These are phyloP conservation scores for Grosmannia serpens DNA, from an alignment of 2,329 filamentous ascomycete genomes.

Conservation along the genomic window DNA sequence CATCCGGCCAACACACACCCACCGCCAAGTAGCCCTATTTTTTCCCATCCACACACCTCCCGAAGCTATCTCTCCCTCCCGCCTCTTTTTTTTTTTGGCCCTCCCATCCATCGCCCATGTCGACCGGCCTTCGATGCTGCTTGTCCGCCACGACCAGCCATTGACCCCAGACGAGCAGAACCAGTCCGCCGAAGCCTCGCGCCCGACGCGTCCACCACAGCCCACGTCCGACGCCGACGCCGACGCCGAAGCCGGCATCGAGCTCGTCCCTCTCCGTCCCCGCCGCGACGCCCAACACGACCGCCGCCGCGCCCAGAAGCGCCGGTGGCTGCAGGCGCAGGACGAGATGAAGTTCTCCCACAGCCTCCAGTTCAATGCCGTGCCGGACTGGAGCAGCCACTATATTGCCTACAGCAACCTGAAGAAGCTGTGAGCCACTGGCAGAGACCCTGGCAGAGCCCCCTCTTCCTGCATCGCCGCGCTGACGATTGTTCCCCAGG, in stretches of 20 bases:
- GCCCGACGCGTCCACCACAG: not conserved
- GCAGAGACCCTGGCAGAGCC: too few relatives aligned
- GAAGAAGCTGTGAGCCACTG: slow-evolving; percentile 76
- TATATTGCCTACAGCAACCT: slow-evolving; percentile 98
- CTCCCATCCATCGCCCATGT: not conserved
- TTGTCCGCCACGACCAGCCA: not conserved
- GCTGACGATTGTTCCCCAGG: slow-evolving; percentile 28
- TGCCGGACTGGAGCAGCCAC: slow-evolving; percentile 97
- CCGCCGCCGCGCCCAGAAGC: slow-evolving; percentile 36
- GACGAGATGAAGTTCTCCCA: slow-evolving; percentile 99
- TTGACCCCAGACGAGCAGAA: not conserved
- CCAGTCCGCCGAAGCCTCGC: not conserved
- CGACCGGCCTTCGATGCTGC: not conserved
- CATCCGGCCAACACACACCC: too few relatives aligned
- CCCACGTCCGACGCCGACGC: not conserved
- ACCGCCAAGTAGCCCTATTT: too few relatives aligned
- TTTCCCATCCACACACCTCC: not conserved
- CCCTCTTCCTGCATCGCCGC: not conserved
- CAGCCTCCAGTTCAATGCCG: slow-evolving; percentile 97
- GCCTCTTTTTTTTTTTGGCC: not conserved
- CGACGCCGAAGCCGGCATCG: not conserved
- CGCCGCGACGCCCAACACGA: not conserved
- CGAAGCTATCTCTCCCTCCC: not conserved
- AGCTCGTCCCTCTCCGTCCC: not conserved
- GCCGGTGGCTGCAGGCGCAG: slow-evolving; percentile 56